A percentile compares a stretch with the other conserved stretches of the same genome.
These are phyloP conservation scores for Pyrenophora seminiperda DNA, from an alignment of 2,329 filamentous ascomycete species.

Conservation along the genomic window DNA sequence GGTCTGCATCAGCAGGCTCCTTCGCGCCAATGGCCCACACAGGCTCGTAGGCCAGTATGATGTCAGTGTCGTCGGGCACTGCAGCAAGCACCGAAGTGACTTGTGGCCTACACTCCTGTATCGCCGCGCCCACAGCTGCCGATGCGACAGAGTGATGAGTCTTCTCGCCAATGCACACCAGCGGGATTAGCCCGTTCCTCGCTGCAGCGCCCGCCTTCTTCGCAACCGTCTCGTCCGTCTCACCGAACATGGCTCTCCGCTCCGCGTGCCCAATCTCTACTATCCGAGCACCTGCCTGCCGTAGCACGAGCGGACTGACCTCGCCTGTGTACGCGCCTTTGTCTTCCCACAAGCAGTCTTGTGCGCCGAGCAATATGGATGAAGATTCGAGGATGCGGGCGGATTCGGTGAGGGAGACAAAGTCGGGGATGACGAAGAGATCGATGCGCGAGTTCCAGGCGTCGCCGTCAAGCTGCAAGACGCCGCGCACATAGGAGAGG, in stretches of 20 bases:
- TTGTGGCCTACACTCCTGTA: constrained; percentile 69
- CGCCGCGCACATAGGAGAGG: constrained; percentile 52
- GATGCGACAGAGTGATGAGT: constrained; percentile 53
- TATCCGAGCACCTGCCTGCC: constrained; percentile 70
- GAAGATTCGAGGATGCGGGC: constrained; percentile 57
- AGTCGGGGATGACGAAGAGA: constrained; percentile 79
- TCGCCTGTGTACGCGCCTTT: constrained; percentile 78
- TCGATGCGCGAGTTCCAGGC: constrained; percentile 63
- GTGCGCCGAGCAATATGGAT: constrained; percentile 70
- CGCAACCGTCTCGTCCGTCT: constrained; percentile 71
- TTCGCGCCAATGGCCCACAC: constrained; percentile 85
- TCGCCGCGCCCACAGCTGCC: constrained; percentile 62
- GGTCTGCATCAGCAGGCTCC: constrained; percentile 71
- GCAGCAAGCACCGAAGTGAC: constrained; percentile 66
- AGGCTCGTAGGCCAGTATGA: constrained; percentile 84
- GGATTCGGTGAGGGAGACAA: constrained; percentile 67
- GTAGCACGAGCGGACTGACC: constrained; percentile 70
- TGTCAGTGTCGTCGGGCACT: constrained; percentile 66
- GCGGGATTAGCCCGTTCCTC: constrained; percentile 72
- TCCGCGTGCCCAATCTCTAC: constrained; percentile 85
- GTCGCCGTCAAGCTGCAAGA: constrained; percentile 57
- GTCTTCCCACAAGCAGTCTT: constrained; percentile 74
- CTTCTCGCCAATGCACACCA: constrained; percentile 81
- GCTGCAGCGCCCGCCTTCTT: constrained; percentile 72
- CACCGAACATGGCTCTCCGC: constrained; percentile 71